Percentiles rank a stretch among this genome's conserved stretches.
Evolutionary conservation across 495 filamentous ascomycete genomes (phyloP).

Genomic region (Podospora anserina): DNA sequence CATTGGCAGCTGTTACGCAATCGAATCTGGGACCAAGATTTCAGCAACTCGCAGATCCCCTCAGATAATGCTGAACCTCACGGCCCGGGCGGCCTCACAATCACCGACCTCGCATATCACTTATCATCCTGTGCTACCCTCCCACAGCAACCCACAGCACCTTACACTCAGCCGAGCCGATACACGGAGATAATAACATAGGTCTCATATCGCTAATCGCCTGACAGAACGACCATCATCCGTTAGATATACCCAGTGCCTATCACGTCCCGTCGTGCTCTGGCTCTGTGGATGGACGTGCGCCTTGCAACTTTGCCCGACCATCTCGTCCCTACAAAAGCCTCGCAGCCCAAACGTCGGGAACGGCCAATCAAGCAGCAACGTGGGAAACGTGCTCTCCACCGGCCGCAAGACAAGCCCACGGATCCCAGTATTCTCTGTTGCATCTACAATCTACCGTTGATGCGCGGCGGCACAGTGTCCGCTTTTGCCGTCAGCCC

Average conservation of each 20-base stretch:
- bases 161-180: not conserved
- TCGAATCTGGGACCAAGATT: slow-evolving; percentile 20
- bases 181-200: slow-evolving; percentile 1
- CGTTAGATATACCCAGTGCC: not conserved
- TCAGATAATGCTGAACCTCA: not conserved
- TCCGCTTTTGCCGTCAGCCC: slow-evolving; percentile 1
- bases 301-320: slow-evolving; percentile 8
- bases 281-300: not conserved
- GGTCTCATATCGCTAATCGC: not conserved
- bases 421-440: not conserved
- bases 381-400: slow-evolving; percentile 39
- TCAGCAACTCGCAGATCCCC: not conserved
- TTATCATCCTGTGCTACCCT: slow-evolving; percentile 4
- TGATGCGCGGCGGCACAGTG: not conserved
- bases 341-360: slow-evolving; percentile 14
- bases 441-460: not conserved
- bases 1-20: slow-evolving; percentile 26
- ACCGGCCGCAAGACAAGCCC: slow-evolving; percentile 9
- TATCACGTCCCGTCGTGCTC: not conserved
- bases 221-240: not conserved
- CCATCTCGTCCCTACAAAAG: slow-evolving; percentile 17
- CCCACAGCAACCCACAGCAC: not conserved
- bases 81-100: slow-evolving; percentile 6
- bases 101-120: slow-evolving; percentile 1
- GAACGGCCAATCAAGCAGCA: slow-evolving; percentile 35